Conservation (phyloP, 495 filamentous ascomycete species). For the Lichina pygmaea region DNA sequence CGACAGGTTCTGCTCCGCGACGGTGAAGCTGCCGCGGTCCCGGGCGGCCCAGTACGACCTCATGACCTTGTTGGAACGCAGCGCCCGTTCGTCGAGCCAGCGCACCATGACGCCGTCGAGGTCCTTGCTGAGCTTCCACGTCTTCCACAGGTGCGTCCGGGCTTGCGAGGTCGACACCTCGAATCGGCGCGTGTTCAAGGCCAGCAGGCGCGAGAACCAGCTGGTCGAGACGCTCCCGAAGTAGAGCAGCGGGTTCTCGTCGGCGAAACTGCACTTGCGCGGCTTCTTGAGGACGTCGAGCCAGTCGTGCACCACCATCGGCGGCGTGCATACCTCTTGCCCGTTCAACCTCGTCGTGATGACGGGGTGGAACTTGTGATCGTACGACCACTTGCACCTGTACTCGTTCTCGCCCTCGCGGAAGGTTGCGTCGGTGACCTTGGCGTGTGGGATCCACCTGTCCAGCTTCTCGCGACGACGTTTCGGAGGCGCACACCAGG, state of each 20-base stretch:
- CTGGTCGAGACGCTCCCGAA: slow-evolving; percentile 20
- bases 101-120: slow-evolving; percentile 33
- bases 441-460: slow-evolving; percentile 30
- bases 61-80: slow-evolving; percentile 27
- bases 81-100: slow-evolving; percentile 33
- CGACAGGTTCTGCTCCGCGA: slow-evolving; percentile 28
- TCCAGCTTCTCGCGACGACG: slow-evolving; percentile 24
- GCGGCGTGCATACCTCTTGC: slow-evolving; percentile 24
- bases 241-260: slow-evolving; percentile 28
- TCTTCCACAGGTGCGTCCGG: slow-evolving; percentile 34
- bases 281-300: slow-evolving; percentile 28
- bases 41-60: slow-evolving; percentile 29
- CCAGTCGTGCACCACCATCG: slow-evolving; percentile 29
- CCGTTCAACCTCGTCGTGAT: slow-evolving; percentile 31
- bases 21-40: slow-evolving; percentile 23
- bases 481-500: slow-evolving; percentile 29
- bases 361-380: slow-evolving; percentile 33
- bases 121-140: slow-evolving; percentile 29
- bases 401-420: slow-evolving; percentile 25
- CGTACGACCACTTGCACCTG: slow-evolving; percentile 27
- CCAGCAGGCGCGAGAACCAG: not conserved
- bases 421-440: slow-evolving; percentile 30
- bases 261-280: slow-evolving; percentile 21
- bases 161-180: slow-evolving; percentile 11
- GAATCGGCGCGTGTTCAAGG: not conserved